These are phyloP conservation scores for Hypoxylon subgilvum DNA, from an alignment of 495 filamentous ascomycete species.

Conservation along the genomic window DNA sequence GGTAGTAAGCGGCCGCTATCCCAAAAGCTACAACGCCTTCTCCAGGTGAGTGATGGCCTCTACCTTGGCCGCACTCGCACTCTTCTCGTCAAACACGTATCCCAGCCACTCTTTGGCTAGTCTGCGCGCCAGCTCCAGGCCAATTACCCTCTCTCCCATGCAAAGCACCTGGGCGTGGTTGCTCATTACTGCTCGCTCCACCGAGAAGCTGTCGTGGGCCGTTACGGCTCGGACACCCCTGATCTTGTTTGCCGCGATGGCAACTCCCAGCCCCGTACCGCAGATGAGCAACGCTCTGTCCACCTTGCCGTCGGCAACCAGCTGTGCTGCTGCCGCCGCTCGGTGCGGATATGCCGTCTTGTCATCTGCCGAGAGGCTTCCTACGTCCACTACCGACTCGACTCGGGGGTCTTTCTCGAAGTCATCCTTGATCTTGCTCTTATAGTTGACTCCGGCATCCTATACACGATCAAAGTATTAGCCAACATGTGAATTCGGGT, in stretches of 20 bases:
- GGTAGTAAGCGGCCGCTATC: too few species aligned
- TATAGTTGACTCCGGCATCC: constrained; percentile 80
- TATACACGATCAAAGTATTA: constrained; percentile 43
- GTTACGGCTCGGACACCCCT: constrained; percentile 84
- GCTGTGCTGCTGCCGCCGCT: constrained; percentile 71
- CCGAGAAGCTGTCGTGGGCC: constrained; percentile 83
- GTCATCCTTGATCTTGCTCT: constrained; percentile 75
- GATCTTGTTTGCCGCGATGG: constrained; percentile 87
- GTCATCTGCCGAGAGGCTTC: constrained; percentile 61
- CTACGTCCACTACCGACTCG: constrained; percentile 70
- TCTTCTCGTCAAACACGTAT: constrained; percentile 78
- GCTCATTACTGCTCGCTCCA: constrained; percentile 80
- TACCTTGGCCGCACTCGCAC: constrained; percentile 76
- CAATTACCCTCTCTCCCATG: constrained; percentile 85
- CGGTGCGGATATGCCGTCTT: constrained; percentile 86
- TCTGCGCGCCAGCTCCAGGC: constrained; percentile 76
- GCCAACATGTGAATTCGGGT: too few species aligned
- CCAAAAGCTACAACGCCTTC: constrained; percentile 45
- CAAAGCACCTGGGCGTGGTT: constrained; percentile 90
- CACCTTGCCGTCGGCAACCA: constrained; percentile 69
- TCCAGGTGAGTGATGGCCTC: constrained; percentile 77
- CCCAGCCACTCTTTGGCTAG: constrained; percentile 82
- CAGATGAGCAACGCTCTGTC: constrained; percentile 87
- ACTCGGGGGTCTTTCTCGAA: constrained; percentile 72
- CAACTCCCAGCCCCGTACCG: constrained; percentile 84